Percentiles rank a stretch among this genome's conserved stretches.
Conservation (phyloP, 352 stramenopile species). For the Labyrinthula sp. region DNA sequence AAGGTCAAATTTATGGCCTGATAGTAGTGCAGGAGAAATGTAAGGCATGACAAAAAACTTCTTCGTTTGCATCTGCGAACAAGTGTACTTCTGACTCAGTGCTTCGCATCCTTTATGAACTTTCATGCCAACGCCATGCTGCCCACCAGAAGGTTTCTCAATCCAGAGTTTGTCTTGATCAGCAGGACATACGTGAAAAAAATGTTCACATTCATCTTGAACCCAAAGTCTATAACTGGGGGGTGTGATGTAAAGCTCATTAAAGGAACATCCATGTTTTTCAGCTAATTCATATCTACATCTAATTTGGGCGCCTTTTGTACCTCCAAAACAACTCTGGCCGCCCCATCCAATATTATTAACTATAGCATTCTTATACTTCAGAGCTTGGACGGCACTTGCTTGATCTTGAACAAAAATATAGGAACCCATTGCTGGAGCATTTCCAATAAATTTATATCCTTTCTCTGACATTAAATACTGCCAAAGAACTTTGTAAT, state of each 20-base stretch:
- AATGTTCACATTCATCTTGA: conserved; percentile 10
- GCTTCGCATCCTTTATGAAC: conserved; percentile 12
- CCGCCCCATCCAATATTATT: conserved; percentile 27
- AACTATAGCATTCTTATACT: conserved; percentile 18
- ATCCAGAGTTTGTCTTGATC: conserved; percentile 13
- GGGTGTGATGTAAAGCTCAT: conserved; percentile 7
- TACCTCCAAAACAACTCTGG: conserved; percentile 28
- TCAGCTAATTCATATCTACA: conserved; percentile 19
- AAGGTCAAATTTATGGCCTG: conserved; percentile 25
- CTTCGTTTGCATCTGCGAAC: conserved; percentile 4
- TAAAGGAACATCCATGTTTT: conserved; percentile 10
- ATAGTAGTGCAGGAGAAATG: conserved; percentile 12
- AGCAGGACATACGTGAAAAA: conserved; percentile 10
- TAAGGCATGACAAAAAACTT: conserved; percentile 29
- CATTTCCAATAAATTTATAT: conserved; percentile 6
- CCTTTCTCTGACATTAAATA: conserved; percentile 1
- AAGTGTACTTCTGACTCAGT: neutral
- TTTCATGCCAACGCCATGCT: conserved; percentile 20
- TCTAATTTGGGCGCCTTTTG: conserved; percentile 15
- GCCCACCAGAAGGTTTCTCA: conserved; percentile 20
- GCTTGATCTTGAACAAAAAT: conserved; percentile 25
- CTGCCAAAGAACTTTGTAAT: too few species aligned
- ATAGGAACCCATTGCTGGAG: conserved; percentile 7
- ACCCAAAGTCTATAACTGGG: conserved; percentile 25
- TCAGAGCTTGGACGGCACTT: conserved; percentile 16